A percentile compares a stretch with the other conserved stretches of the same genome.
phyloP scores from a whole-genome alignment of 306 rosid species.

The Acmispon strigosus region DNA sequence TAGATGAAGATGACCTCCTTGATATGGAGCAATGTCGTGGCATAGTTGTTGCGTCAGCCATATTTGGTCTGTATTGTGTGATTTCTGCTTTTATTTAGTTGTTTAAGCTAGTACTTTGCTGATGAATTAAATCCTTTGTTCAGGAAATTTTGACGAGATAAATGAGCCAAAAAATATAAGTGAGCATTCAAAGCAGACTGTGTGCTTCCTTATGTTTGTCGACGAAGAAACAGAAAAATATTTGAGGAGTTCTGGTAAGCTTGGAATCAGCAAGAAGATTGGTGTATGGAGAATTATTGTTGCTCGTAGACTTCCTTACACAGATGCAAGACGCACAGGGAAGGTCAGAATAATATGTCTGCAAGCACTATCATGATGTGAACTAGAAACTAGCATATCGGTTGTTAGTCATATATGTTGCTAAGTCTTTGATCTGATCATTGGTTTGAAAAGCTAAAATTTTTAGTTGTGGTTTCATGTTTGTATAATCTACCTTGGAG shows the following conservation, averaged over 20 bases:
- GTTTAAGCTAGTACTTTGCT: constrained; percentile 17
- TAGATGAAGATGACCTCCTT: constrained; percentile 65
- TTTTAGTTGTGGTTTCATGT: not conserved
- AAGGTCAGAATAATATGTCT: constrained; percentile 52
- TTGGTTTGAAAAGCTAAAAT: not conserved
- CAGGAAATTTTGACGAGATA: constrained; percentile 89
- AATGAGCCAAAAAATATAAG: constrained; percentile 71
- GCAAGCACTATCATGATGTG: not conserved
- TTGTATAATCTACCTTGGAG: not conserved
- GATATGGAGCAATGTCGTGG: constrained; percentile 84
- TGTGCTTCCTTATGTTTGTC: constrained; percentile 88
- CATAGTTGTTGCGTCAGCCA: constrained; percentile 86
- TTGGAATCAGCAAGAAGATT: constrained; percentile 58
- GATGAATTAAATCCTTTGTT: constrained; percentile 18
- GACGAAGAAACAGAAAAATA: constrained; percentile 76
- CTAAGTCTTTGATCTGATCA: not conserved
- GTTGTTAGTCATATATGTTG: not conserved
- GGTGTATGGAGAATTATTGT: constrained; percentile 83
- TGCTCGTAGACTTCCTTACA: constrained; percentile 66
- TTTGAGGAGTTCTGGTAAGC: constrained; percentile 43
- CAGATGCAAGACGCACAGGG: constrained; percentile 78
- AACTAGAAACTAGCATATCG: constrained; percentile 11
- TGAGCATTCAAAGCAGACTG: constrained; percentile 65
- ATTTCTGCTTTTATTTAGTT: constrained; percentile 2
- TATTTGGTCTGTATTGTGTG: constrained; percentile 57